Percentiles rank a stretch among this genome's conserved stretches.
Evolutionary conservation across 2,329 filamentous ascomycete genomes (phyloP).

Genomic region (Microdochium nivale): DNA sequence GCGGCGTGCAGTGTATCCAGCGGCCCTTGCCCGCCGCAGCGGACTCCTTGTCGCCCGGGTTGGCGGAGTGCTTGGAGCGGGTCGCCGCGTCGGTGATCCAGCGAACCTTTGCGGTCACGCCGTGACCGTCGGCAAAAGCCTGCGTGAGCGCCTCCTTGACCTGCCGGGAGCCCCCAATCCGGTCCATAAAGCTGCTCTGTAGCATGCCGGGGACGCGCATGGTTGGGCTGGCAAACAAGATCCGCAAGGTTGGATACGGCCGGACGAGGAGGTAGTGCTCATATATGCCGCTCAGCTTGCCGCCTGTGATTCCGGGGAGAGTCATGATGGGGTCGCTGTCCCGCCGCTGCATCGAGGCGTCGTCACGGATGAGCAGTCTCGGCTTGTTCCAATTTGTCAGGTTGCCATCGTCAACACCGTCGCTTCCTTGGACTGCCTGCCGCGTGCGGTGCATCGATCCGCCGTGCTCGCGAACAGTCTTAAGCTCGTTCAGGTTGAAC

Average conservation of each 20-base stretch:
- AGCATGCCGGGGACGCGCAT: slow-evolving; percentile 60
- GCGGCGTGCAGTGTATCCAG: slow-evolving; percentile 72
- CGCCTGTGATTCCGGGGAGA: slow-evolving; percentile 10
- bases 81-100: slow-evolving; percentile 42
- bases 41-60: slow-evolving; percentile 14
- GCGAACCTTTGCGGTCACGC: slow-evolving; percentile 66
- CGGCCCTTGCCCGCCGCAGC: slow-evolving; percentile 43
- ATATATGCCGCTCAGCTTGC: slow-evolving; percentile 32
- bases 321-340: slow-evolving; percentile 6
- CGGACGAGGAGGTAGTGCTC: slow-evolving; percentile 56
- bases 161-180: slow-evolving; percentile 39
- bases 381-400: slow-evolving; percentile 27
- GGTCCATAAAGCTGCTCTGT: slow-evolving; percentile 47
- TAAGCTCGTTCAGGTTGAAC: slow-evolving; percentile 59
- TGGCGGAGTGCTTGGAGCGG: not conserved
- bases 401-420: slow-evolving; percentile 6
- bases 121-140: slow-evolving; percentile 60
- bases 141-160: slow-evolving; percentile 38
- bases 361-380: slow-evolving; percentile 30
- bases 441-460: slow-evolving; percentile 49
- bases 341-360: slow-evolving; percentile 12
- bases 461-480: slow-evolving; percentile 53
- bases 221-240: slow-evolving; percentile 61
- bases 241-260: slow-evolving; percentile 55
- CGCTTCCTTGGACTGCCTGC: slow-evolving; percentile 33